Conservation (phyloP, 139 green algal genomes). For the Zygnema circumcarinatum region DNA sequence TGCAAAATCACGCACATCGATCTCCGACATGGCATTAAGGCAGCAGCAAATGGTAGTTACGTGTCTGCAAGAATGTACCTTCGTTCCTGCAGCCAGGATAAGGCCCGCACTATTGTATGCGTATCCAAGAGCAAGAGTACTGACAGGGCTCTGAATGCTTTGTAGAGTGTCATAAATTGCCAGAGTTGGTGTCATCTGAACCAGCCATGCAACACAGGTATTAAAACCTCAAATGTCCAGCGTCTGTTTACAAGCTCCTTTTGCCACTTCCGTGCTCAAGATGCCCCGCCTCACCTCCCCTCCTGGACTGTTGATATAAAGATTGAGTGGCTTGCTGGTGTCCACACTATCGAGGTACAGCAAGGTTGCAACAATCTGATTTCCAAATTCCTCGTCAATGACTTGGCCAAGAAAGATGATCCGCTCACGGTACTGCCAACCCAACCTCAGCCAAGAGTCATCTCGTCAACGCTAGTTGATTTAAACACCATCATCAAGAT, state of each 20-base stretch:
- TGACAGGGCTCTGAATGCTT: conserved; percentile 87
- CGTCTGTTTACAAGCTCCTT: not conserved
- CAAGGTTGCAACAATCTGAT: conserved; percentile 90
- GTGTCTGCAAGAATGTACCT: too few species aligned
- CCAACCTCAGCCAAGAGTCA: not conserved
- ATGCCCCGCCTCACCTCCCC: conserved; percentile 77
- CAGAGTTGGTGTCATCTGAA: conserved; percentile 80
- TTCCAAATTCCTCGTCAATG: conserved; percentile 88
- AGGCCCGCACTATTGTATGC: conserved; percentile 97
- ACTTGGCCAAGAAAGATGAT: conserved; percentile 88
- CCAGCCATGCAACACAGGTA: not conserved
- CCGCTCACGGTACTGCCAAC: conserved; percentile 79
- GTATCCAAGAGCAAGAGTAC: conserved; percentile 92
- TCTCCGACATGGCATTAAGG: too few species aligned
- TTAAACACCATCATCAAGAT: too few species aligned
- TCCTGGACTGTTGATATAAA: conserved; percentile 91
- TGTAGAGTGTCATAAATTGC: conserved; percentile 97
- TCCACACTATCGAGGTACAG: conserved; percentile 88
- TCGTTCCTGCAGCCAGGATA: conserved; percentile 89
- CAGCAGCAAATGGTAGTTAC: too few species aligned
- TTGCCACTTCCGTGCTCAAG: too few species aligned
- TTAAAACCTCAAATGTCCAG: not conserved
- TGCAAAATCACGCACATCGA: too few species aligned
- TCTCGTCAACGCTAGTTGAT: too few species aligned
- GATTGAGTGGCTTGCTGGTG: conserved; percentile 79